Evolutionary conservation across 345 rosid species (phyloP).

Genomic region (Eucalyptus victrix): DNA sequence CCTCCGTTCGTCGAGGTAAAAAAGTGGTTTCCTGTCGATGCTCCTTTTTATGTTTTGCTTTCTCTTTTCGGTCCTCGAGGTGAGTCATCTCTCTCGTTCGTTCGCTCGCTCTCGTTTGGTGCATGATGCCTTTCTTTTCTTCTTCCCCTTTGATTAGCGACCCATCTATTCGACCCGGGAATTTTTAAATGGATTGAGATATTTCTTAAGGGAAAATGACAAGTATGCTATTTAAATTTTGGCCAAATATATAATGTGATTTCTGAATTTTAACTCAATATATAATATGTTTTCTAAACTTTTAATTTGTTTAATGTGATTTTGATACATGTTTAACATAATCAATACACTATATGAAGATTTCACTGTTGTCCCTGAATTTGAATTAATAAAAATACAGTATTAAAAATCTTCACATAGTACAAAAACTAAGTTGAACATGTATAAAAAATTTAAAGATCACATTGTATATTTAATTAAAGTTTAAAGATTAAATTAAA

Average conservation of each 20-base stretch:
- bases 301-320: too few relatives aligned
- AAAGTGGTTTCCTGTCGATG: neutral
- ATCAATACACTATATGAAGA: too few relatives aligned
- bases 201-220: too few relatives aligned
- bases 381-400: too few relatives aligned
- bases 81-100: neutral
- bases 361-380: too few relatives aligned
- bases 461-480: rapidly evolving
- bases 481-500: too few relatives aligned
- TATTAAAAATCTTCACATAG: too few relatives aligned
- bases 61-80: neutral
- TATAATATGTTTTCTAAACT: neutral
- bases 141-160: neutral
- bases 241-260: rapidly evolving
- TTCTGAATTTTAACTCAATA: rapidly evolving
- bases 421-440: too few relatives aligned
- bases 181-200: neutral
- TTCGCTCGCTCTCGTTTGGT: neutral
- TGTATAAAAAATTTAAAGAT: too few relatives aligned
- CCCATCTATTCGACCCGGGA: neutral
- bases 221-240: too few relatives aligned
- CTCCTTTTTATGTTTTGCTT: neutral
- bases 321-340: rapidly evolving
- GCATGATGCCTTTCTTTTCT: neutral
- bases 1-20: neutral